Conservation (phyloP, 73 alveolate genomes). For the Breviolum minutum region DNA sequence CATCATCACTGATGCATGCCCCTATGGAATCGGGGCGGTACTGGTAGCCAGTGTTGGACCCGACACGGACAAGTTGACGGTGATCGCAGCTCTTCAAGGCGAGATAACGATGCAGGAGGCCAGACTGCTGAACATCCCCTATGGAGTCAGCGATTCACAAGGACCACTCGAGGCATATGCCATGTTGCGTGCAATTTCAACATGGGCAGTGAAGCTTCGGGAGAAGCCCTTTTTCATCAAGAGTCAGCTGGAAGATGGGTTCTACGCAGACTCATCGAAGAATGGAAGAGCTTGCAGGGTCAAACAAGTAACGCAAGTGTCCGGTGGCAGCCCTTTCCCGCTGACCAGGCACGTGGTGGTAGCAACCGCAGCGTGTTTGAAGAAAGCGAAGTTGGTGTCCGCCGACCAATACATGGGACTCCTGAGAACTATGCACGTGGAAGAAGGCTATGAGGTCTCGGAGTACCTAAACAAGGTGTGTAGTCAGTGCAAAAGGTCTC, state of each 20-base stretch:
- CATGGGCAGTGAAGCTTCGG: not conserved
- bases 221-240: no score
- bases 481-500: not conserved
- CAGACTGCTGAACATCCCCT: not conserved
- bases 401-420: not conserved
- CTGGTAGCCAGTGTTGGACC: not conserved
- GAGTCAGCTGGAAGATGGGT: no score
- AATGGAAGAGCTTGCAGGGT: not conserved
- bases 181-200: no score
- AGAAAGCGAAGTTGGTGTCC: not conserved
- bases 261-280: conserved; percentile 6
- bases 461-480: not conserved
- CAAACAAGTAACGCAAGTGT: not conserved
- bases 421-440: not conserved
- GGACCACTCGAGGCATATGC: conserved; percentile 10
- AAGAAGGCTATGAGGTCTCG: not conserved
- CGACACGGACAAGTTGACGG: not conserved
- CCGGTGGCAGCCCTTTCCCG: not conserved
- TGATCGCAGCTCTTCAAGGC: not conserved
- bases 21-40: not conserved
- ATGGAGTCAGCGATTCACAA: not conserved
- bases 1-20: conserved; percentile 18
- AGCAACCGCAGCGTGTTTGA: not conserved
- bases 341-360: not conserved
- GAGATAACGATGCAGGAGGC: not conserved